phyloP scores from a whole-genome alignment of 2,329 filamentous ascomycete species.

The Colletotrichum sp. region DNA sequence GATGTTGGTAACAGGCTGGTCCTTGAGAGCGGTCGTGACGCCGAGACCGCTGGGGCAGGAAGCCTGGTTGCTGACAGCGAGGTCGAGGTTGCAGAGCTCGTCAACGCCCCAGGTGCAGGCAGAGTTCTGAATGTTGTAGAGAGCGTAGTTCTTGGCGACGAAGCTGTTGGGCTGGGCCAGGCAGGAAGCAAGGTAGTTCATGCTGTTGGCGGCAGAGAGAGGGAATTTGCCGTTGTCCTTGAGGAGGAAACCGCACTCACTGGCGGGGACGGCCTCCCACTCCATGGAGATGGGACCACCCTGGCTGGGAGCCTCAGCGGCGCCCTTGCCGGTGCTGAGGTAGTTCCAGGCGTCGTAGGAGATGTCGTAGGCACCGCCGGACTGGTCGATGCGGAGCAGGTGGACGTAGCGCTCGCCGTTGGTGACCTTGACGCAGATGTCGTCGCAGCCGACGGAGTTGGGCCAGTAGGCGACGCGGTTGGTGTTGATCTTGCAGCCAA shows the following conservation, averaged over 20 bases:
- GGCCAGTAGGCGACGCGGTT: constrained; percentile 69
- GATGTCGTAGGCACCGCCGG: constrained; percentile 62
- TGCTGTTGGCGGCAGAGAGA: constrained; percentile 61
- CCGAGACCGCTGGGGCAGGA: constrained; percentile 53
- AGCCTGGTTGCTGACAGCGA: constrained; percentile 56
- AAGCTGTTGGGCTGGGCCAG: constrained; percentile 49
- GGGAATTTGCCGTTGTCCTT: constrained; percentile 52
- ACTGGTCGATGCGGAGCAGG: constrained; percentile 64
- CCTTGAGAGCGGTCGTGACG: constrained; percentile 30
- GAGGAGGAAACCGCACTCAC: constrained; percentile 56
- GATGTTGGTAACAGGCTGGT: constrained; percentile 54
- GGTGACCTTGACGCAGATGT: constrained; percentile 61
- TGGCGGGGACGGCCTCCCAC: constrained; percentile 52
- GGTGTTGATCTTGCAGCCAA: constrained; percentile 66
- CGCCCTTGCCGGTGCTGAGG: constrained; percentile 55
- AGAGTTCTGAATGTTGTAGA: constrained; percentile 59
- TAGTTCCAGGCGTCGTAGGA: constrained; percentile 68
- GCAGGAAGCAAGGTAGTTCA: constrained; percentile 57
- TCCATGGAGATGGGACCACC: constrained; percentile 58
- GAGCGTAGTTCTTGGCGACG: constrained; percentile 56
- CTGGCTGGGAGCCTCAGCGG: constrained; percentile 45
- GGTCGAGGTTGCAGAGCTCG: constrained; percentile 54
- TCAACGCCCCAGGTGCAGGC: constrained; percentile 55
- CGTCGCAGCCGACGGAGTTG: constrained; percentile 53
- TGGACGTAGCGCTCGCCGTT: constrained; percentile 54